Evolutionary conservation across 345 rosid genomes (phyloP), one percentile per base, ranked within the genome.

Genomic region (Lepidium aucheri): DNA sequence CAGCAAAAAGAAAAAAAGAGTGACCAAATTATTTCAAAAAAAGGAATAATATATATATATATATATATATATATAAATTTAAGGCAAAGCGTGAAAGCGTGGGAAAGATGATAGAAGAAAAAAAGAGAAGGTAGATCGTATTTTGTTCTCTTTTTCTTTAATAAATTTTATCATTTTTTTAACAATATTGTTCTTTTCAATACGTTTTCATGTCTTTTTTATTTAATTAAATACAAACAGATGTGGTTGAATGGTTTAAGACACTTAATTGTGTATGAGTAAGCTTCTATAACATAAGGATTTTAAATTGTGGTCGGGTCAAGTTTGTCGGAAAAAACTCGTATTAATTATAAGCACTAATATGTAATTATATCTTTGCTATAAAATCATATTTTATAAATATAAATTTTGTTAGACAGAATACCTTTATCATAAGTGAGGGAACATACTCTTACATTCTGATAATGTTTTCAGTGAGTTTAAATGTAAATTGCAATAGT

Each of bases 21-120:
- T 20, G 35, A 49, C 8, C 11, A n/a, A 56, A 56, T 64, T 33
- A n/a, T 22, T 3, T 26, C 28, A 2, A 39, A 17, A 24, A 26
- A 46, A 39, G 13, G 53, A 67, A 0, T 30, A 28, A 58, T 0
- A 39, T 16, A 58, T 54, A 60, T 51, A 63, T 14, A 70, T 45
- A 44, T n/a, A n/a, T n/a, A n/a, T n/a, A n/a, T n/a, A n/a, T n/a
- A n/a, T n/a, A n/a, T n/a, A n/a, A 55, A 61, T 15, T 26, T 15
- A 41, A 63, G 41, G 60, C 54, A 65, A 66, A 58, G 72, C 72
- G 76, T 66, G 72, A 72, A n/a, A n/a, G n/a, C n/a, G n/a, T n/a
- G n/a, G n/a, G n/a, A n/a, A n/a, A n/a, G n/a, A n/a, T n/a, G n/a
- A n/a, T n/a, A n/a, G n/a, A n/a, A n/a, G 47, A 11, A 41, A 47